Conservation (phyloP, 225 moss, liverwort and hornwort species). For the Asterella californica region DNA sequence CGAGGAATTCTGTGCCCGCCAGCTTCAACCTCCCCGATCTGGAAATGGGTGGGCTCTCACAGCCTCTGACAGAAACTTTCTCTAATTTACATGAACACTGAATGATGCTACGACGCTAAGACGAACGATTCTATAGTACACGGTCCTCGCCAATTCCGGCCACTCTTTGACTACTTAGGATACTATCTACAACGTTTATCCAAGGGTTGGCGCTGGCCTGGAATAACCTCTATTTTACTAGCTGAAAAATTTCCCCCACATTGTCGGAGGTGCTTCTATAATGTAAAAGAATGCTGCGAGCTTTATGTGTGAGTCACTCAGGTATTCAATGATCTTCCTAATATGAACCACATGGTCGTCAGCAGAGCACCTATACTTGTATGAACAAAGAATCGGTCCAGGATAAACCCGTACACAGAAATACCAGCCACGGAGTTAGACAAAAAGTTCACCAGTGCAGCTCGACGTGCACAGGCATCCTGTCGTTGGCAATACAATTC, state of each 20-base stretch:
- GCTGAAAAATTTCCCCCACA: background rate
- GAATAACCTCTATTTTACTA: background rate
- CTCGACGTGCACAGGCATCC: constrained; percentile 20
- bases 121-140: background rate
- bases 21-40: background rate
- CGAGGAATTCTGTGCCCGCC: background rate
- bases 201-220: background rate
- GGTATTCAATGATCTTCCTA: constrained; percentile 32
- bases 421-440: constrained; percentile 28
- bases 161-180: background rate
- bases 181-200: constrained; percentile 10
- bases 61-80: background rate
- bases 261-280: background rate
- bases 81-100: background rate
- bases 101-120: background rate
- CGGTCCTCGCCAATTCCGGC: background rate
- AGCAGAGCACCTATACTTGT: constrained; percentile 36
- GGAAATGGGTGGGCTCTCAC: background rate
- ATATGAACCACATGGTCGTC: constrained; percentile 44
- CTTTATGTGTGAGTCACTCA: background rate
- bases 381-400: constrained; percentile 46
- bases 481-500: constrained; percentile 37
- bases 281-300: background rate
- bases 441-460: constrained; percentile 36
- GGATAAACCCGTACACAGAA: constrained; percentile 41